phyloP scores from a whole-genome alignment of 116 monocot genomes.

The Posidonia oceanica region DNA sequence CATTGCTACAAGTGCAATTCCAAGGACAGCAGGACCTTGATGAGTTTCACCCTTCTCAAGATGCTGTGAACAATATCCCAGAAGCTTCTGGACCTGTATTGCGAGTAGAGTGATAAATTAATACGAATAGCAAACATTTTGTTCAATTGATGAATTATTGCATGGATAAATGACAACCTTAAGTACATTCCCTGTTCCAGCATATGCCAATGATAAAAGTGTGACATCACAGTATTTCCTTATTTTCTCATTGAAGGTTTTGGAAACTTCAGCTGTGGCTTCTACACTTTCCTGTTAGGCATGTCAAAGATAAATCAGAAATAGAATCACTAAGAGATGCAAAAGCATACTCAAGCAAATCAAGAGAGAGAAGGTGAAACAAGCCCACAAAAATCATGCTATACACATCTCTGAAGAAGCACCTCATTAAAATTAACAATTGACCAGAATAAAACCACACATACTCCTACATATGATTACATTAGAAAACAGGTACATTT shows the following conservation, averaged over 20 bases:
- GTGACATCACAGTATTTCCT: slow-evolving; percentile 93
- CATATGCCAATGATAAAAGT: slow-evolving; percentile 89
- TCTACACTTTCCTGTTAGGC: slow-evolving; percentile 81
- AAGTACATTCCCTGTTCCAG: slow-evolving; percentile 98
- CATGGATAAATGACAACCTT: slow-evolving; percentile 37
- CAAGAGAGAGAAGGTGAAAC: not conserved
- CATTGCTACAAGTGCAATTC: slow-evolving; percentile 94
- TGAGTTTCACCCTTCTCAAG: slow-evolving; percentile 94
- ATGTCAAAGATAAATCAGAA: not conserved
- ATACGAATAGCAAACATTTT: not conserved
- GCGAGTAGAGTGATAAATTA: not conserved
- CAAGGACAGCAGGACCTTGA: slow-evolving; percentile 96
- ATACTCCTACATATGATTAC: too few species aligned
- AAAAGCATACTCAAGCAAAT: not conserved
- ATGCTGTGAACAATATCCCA: slow-evolving; percentile 87
- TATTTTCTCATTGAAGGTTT: slow-evolving; percentile 94
- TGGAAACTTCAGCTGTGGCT: slow-evolving; percentile 91
- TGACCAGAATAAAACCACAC: too few species aligned
- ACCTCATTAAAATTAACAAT: too few species aligned
- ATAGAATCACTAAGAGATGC: not conserved
- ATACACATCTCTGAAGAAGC: too few species aligned
- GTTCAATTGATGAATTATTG: not conserved
- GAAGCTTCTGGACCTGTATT: slow-evolving; percentile 79
- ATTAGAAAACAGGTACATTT: too few species aligned
- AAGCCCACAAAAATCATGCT: not conserved